Evolutionary conservation across 352 stramenopile species (phyloP), one percentile per base, ranked within the genome.

Genomic region (Sclerospora graminicola): DNA sequence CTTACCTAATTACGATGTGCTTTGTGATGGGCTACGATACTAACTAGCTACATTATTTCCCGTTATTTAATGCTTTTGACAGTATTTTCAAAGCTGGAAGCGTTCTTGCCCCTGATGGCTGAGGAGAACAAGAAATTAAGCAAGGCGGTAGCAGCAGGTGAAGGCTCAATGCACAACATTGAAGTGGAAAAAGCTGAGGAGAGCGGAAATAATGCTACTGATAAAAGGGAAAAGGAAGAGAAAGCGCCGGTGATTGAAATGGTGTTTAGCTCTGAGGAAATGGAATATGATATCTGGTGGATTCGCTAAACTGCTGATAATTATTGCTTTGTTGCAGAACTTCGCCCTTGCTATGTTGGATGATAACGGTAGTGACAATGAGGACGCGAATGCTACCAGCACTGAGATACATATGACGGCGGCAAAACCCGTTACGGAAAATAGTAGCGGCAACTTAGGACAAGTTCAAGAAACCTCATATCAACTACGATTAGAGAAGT

Each of bases 81-180:
- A 87, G 78, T 89, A 47, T 72, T 89, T 33, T 70, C 66, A n/a
- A 76, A 64, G 37, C 52, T 89, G 10, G 69, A 89, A 50, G 63
- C 74, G 33, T 89, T 89, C 38, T 50, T 89, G 28, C 78, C 78
- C 0, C 50, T 77, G 50, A 82, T 89, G 57, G 78, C 69, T 11
- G 55, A 66, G 33, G 73, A 89, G 44, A 89, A 89, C 62, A 70
- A 82, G 46, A 82, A 82, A 51, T 58, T 89, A 27, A 71, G 69
- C 37, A 55, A 78, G 21, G 74, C 68, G 7, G 62, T 86, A 13
- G 75, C 72, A 21, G 51, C 56, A 5, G 74, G 78, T 4, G 44
- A 81, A 48, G 74, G 67, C 21, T 59, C 67, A 36, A 75, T 81
- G 30, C 74, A 83, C 57, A 86, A 75, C 47, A 89, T 89, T 44